A percentile compares a stretch with the other conserved stretches of the same genome.
Conservation (phyloP, 495 filamentous ascomycete genomes). For the Neurospora tetrasperma region DNA sequence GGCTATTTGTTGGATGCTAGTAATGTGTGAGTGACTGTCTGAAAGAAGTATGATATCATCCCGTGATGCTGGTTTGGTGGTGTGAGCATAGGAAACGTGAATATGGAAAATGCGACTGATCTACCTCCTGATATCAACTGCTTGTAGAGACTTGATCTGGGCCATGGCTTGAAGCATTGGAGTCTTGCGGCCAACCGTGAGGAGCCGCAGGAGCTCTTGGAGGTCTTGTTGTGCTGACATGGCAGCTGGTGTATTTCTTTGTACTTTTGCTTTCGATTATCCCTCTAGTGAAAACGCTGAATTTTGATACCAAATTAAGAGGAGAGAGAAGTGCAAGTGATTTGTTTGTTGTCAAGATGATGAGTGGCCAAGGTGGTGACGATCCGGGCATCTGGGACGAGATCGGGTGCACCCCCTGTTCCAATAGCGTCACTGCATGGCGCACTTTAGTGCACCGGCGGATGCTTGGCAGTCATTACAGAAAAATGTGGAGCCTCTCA, state of each 20-base stretch:
- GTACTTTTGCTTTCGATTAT: background rate
- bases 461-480: background rate
- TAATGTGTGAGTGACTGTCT: background rate
- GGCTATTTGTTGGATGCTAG: slow-evolving; percentile 51
- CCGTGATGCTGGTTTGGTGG: background rate
- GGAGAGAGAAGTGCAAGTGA: background rate
- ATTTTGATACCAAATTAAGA: background rate
- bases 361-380: background rate
- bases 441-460: background rate
- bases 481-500: background rate
- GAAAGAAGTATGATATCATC: background rate
- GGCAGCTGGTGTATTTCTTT: background rate
- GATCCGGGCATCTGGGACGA: background rate
- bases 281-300: background rate
- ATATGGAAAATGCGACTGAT: background rate
- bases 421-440: background rate
- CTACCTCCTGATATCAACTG: slow-evolving; percentile 52
- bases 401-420: slow-evolving; percentile 4
- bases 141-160: slow-evolving; percentile 57
- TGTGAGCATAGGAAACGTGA: background rate
- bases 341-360: background rate
- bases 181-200: slow-evolving; percentile 61
- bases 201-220: slow-evolving; percentile 63
- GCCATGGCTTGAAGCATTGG: slow-evolving; percentile 60
- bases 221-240: slow-evolving; percentile 51